Evolutionary conservation across 2,329 filamentous ascomycete species (phyloP), one percentile per base, ranked within the genome.

Genomic region (Albophoma yamanashiensis): DNA sequence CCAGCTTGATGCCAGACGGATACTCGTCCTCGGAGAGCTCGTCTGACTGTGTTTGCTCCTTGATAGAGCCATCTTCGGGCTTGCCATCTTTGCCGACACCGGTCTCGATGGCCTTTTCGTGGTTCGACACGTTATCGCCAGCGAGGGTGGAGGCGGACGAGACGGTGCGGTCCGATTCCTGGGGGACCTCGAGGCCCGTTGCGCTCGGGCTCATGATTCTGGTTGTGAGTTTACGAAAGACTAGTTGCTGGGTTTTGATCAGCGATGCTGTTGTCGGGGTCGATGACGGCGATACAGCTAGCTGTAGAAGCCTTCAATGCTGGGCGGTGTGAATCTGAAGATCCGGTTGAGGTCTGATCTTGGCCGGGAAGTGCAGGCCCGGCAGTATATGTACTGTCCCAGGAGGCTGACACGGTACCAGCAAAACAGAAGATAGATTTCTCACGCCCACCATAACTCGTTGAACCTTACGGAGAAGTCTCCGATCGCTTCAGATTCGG

Each of bases 1-100:
- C 62, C 60, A 79, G 69, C 60, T 71, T 71, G 60, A 71, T 60
- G 12, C 76, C 76, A 8, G 68, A 63, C 1, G 76, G 76, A 59
- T 78, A 79, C 11, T 75, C 74, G 58, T 65, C 65, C 14, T 73
- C 69, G 25, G 65, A 62, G n/a, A 60, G 25, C 22, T 65, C 65
- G n/a, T 64, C 63, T 27, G 62, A 59, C 9, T 56, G 25, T 3
- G 15, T 14, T 5, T 50, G 39, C 8, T 56, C 58, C 11, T 55
- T 25, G 7, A 57, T 47, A 14, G 52, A 55, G 8, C 52, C 47
- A 3, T 60, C 58, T 4, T 62, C 61, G 22, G 64, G 60, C 7
- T 63, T 65, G 12, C 58, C 55, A 2, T 55, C 50, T 1, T 59
- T 63, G 14, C 65, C 62, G 3, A 65, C 57, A 3, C 25, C 17